Base-by-base conservation (phyloP, 2,329 filamentous ascomycete genomes). In the Lojkania enalia region DNA sequence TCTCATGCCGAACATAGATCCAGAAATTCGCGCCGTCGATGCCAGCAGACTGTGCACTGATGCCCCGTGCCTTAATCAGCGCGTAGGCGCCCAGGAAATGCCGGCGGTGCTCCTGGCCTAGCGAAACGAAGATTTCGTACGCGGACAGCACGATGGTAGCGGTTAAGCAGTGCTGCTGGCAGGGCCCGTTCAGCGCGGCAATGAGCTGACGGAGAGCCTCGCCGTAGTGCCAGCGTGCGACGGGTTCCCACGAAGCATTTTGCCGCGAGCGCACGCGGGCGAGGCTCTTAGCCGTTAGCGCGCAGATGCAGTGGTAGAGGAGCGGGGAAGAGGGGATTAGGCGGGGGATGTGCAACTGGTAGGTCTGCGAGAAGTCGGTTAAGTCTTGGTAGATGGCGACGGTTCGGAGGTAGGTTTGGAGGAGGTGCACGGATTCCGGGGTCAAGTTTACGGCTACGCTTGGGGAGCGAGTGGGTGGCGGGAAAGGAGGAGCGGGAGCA, bases 341-440 rank as follows among this genome's bases (percentile, higher is more conserved):
- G 13, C 56, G 60, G 2, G 61, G 58, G 4, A 69, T 50, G 13
- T 40, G 51, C 14, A 64, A 52, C 38, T 69, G 63, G 35, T 68
- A 69, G 3, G 63, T 65, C 25, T 35, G 53, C 4, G 29, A 42
- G 30, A 61, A 58, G 27, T 67, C 64, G 43, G 69, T 64, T 2
- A 67, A 43, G 32, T 67, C 65, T 61, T 67, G 66, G 64, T 64
- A 70, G 2, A 44, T 58, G 5, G 63, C 66, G 9, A 70, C 60
- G 3, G 61, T 67, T 6, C 57, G 53, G 20, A 63, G 54, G 32
- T 64, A 70, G 5, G 56, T 60, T 37, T 67, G 57, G 1, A 69
- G 46, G 1, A 70, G 53, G 18, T 65, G 63, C 1, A 61, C 66
- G 14, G 54, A 60, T 44, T 70, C 66, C 2, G 58, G 35, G 11